Evolutionary conservation across 495 filamentous ascomycete genomes (phyloP).

Genomic region (Tuber brumale): DNA sequence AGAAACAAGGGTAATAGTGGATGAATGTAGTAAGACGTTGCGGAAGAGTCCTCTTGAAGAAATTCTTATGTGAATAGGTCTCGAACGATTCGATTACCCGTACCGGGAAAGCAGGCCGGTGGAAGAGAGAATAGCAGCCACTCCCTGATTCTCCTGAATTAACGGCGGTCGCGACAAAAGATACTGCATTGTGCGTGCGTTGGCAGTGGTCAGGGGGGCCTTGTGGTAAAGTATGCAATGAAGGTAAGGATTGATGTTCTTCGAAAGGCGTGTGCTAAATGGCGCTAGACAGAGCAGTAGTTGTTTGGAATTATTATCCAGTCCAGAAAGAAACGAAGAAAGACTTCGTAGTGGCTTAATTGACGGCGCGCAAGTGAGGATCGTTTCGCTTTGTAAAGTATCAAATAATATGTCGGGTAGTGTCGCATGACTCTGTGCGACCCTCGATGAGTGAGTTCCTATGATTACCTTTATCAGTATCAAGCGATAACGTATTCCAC

Average conservation of each 20-base stretch:
- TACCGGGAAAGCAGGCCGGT: conserved; percentile 20
- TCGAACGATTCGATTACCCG: conserved; percentile 12
- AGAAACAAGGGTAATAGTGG: conserved; percentile 23
- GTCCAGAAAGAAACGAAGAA: conserved; percentile 7
- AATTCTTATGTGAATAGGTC: conserved; percentile 24
- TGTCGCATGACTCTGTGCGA: not conserved
- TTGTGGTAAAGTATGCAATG: conserved; percentile 21
- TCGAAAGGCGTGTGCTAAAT: conserved; percentile 20
- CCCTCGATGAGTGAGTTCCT: conserved; percentile 18
- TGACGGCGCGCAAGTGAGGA: not conserved
- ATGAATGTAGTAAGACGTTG: conserved; percentile 21
- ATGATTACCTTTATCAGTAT: conserved; percentile 6
- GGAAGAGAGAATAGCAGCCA: conserved; percentile 13
- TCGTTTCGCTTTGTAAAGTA: conserved; percentile 22
- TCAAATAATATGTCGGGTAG: conserved; percentile 11
- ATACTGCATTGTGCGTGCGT: not conserved
- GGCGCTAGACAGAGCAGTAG: conserved; percentile 24
- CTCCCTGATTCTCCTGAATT: conserved; percentile 6
- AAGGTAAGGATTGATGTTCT: conserved; percentile 25
- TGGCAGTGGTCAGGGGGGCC: conserved; percentile 9
- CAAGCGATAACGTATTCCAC: too few species aligned
- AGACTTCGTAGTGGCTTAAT: conserved; percentile 17
- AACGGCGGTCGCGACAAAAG: not conserved
- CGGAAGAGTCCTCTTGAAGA: conserved; percentile 12
- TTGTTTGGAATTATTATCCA: conserved; percentile 21